A percentile compares a stretch with the other conserved stretches of the same genome.
Evolutionary conservation across 78 protist species (phyloP).

Genomic region (Dictyostelium purpureum): DNA sequence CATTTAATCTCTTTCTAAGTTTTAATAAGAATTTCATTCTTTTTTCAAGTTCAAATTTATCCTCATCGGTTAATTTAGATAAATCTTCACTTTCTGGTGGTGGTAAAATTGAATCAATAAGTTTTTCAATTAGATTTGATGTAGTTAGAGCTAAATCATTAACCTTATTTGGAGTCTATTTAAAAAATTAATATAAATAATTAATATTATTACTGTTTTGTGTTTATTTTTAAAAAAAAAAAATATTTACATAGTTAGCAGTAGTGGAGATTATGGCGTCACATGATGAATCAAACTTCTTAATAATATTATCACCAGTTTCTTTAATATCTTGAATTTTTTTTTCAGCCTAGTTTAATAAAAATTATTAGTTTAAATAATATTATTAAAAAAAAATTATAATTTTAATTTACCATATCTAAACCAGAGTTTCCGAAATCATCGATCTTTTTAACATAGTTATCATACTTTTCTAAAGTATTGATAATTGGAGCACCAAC

Average conservation of each 20-base stretch:
- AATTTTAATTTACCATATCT: not conserved
- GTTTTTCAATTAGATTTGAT: not conserved
- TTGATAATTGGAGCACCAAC: not conserved
- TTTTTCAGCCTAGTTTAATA: not conserved
- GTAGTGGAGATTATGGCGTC: not conserved
- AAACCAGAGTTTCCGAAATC: not conserved
- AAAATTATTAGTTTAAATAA: not conserved
- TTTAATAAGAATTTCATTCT: conserved; percentile 35
- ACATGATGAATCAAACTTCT: not conserved
- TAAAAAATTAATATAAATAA: no score
- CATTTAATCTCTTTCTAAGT: conserved; percentile 47
- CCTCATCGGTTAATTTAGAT: not conserved
- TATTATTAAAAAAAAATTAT: no score
- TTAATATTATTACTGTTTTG: not conserved
- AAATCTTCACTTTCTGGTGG: conserved; percentile 23
- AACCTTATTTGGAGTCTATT: not conserved
- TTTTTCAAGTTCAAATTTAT: conserved; percentile 29
- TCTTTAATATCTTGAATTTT: not conserved
- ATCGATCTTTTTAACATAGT: not conserved
- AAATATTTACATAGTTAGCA: not conserved
- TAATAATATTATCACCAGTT: not conserved
- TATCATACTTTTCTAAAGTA: conserved; percentile 9
- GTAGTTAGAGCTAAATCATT: not conserved
- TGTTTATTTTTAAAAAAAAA: no score
- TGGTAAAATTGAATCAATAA: conserved; percentile 44